These are phyloP conservation scores for Peterozyma toletana DNA, from an alignment of 805 yeast species.

Conservation along the genomic window DNA sequence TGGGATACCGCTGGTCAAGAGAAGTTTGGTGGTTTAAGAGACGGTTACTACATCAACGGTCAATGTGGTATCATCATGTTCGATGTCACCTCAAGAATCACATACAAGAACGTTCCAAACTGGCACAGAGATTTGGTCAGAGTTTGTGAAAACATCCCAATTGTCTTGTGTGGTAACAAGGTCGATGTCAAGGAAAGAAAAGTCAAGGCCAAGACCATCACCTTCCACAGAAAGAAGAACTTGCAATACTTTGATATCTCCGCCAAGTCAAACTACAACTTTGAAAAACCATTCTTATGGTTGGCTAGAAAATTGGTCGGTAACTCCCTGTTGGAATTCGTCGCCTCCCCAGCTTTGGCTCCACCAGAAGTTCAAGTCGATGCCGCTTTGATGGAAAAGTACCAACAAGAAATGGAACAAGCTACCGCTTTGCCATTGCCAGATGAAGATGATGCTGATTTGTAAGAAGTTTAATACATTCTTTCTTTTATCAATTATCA, in stretches of 20 bases:
- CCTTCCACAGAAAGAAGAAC: slow-evolving; percentile 99
- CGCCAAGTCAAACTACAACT: slow-evolving; percentile 99
- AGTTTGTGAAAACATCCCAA: slow-evolving; percentile 99
- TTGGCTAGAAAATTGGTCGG: slow-evolving; percentile 98
- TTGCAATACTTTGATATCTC: slow-evolving; percentile 99
- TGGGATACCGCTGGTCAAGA: slow-evolving; percentile 99
- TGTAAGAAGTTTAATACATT: slow-evolving; percentile 37
- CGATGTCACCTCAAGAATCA: slow-evolving; percentile 98
- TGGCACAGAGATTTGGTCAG: slow-evolving; percentile 99
- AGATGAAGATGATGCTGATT: slow-evolving; percentile 99
- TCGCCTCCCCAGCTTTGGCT: slow-evolving; percentile 98
- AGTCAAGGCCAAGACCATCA: slow-evolving; percentile 99
- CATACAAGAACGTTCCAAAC: slow-evolving; percentile 99
- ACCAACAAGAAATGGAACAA: slow-evolving; percentile 99
- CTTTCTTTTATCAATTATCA: neutral
- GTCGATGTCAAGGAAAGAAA: slow-evolving; percentile 99
- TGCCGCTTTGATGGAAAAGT: slow-evolving; percentile 92
- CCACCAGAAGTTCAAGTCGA: slow-evolving; percentile 99
- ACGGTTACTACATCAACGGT: slow-evolving; percentile 98
- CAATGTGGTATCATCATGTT: slow-evolving; percentile 99
- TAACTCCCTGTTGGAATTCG: slow-evolving; percentile 96
- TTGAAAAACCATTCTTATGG: slow-evolving; percentile 99
- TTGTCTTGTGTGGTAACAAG: slow-evolving; percentile 98
- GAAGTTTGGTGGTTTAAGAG: slow-evolving; percentile 99
- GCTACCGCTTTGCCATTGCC: slow-evolving; percentile 99